Percentiles rank a stretch among this genome's conserved stretches.
These are phyloP conservation scores for Penicillium coprophilum DNA, from an alignment of 495 filamentous ascomycete genomes.

Conservation along the genomic window DNA sequence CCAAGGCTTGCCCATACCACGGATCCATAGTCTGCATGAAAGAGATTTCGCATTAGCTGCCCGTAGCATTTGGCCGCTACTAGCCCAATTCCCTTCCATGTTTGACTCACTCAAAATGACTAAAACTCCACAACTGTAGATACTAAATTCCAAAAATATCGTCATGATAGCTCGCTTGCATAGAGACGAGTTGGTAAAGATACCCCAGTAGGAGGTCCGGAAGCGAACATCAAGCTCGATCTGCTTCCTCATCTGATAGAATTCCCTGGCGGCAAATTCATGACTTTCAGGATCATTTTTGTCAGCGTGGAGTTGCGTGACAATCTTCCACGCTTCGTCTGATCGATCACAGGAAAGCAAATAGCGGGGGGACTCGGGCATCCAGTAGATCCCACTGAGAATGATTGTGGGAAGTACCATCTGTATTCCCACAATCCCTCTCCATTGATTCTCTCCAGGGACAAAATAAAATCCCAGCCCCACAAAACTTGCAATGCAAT, in stretches of 20 bases:
- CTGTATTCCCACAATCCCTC: background rate
- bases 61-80: background rate
- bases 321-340: conserved; percentile 4
- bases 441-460: background rate
- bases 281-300: conserved; percentile 1
- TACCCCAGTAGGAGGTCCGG: conserved; percentile 4
- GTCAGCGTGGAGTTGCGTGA: conserved; percentile 1
- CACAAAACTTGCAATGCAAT: conserved; percentile 2
- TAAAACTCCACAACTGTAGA: conserved; percentile 1
- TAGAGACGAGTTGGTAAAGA: background rate
- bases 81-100: background rate
- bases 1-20: conserved; percentile 10
- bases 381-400: conserved; percentile 1
- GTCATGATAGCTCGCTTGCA: conserved; percentile 4
- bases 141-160: conserved; percentile 3
- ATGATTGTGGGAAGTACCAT: background rate
- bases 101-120: conserved; percentile 9
- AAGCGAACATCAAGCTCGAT: conserved; percentile 5
- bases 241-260: conserved; percentile 13
- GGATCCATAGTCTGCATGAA: conserved; percentile 7
- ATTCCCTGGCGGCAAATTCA: conserved; percentile 9
- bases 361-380: conserved; percentile 14
- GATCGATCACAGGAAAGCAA: background rate
- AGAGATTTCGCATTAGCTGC: background rate
- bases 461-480: background rate